Evolutionary conservation across 2,329 filamentous ascomycete species (phyloP), one percentile per base, ranked within the genome.

Genomic region (Verticillium tricorpus): DNA sequence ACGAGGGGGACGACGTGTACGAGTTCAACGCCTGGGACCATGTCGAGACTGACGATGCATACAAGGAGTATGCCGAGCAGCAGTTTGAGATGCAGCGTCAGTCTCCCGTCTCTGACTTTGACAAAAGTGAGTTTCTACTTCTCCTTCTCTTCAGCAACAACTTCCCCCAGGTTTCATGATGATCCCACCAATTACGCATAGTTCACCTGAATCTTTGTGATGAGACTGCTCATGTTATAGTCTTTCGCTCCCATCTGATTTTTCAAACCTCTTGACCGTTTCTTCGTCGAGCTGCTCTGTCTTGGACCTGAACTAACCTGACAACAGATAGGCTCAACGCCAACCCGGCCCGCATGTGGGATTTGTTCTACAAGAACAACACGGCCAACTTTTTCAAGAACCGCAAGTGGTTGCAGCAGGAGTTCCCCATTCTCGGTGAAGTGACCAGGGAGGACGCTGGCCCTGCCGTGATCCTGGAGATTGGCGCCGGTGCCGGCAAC

Each of bases 11-110:
- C 78, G 85, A 98, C 73, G 91, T 96, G 70, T 99, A 94, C 78
- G 90, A 96, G 75, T 97, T 95, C 85, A 99, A 99, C 76, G 95
- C 95, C 40, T 99, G 95, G 95, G 95, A 99, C 74, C 94, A 99
- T 74, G 95, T 98, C 73, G 89, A 94, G 77, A 93, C 93, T 73
- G 94, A 98, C 78, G 87, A 92, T 69, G 84, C 88, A 50, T 98
- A 97, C 82, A 89, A 89, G 72, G 86, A 90, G 72, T 97, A 95
- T 76, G 89, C 93, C 64, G 87, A 93, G 76, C 78, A 88, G 71
- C 95, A 98, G 78, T 94, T 91, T 72, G 85, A 86, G 56, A 90
- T 89, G 77, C 95, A 99, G 78, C 88, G 93, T 67, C 86, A 89
- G 69, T 84, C 90, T 64, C 94, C 93, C 61, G 95, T 97, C 58